Percentiles rank a stretch among this genome's conserved stretches.
phyloP scores from a whole-genome alignment of 257 asterid species.

The Linderniella brevidens region DNA sequence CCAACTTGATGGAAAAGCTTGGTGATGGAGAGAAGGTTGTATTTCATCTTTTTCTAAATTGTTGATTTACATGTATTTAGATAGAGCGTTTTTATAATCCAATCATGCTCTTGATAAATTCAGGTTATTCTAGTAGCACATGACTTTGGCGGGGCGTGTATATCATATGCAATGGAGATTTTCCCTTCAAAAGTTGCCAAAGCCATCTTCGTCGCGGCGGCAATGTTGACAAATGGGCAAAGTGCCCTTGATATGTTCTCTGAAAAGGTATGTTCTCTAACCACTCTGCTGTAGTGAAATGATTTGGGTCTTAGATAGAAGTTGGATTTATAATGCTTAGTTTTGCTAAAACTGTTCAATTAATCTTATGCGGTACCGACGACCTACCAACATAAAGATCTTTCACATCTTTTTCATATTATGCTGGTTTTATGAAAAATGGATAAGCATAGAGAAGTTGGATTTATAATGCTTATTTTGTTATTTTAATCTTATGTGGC shows the following conservation, averaged over 20 bases:
- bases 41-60: constrained; percentile 11
- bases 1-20: constrained; percentile 56
- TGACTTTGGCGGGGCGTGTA: constrained; percentile 96
- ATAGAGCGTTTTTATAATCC: constrained; percentile 2
- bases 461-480: not conserved
- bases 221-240: constrained; percentile 81
- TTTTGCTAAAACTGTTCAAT: no score
- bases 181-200: constrained; percentile 58
- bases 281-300: not conserved
- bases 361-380: no score
- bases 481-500: no score
- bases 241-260: constrained; percentile 84
- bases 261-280: constrained; percentile 38
- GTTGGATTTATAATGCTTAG: not conserved
- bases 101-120: constrained; percentile 12
- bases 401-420: no score
- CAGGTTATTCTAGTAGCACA: constrained; percentile 96
- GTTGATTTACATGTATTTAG: not conserved
- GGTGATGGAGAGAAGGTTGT: constrained; percentile 69
- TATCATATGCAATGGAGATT: constrained; percentile 78
- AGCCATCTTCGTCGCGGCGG: constrained; percentile 82
- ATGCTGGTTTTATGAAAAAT: no score
- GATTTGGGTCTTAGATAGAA: not conserved
- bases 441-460: not conserved
- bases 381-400: no score